phyloP scores from a whole-genome alignment of 352 stramenopile genomes.

The Phytophthora europaea region DNA sequence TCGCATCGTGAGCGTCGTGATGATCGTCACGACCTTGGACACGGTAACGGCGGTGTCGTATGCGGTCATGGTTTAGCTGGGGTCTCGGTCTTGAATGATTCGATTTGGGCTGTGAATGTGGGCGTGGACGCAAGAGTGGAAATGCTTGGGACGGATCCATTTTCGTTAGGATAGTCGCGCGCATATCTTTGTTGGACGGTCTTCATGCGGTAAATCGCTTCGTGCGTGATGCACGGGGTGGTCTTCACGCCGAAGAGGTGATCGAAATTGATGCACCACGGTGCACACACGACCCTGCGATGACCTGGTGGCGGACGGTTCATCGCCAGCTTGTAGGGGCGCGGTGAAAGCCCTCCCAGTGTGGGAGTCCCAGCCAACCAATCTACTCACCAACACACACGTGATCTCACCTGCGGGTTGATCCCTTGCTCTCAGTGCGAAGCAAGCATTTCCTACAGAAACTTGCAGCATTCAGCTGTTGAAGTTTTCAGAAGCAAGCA shows the following conservation, averaged over 20 bases:
- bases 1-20: conserved; percentile 44
- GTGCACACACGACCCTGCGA: conserved; percentile 16
- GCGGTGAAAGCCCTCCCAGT: background rate
- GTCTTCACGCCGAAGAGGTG: conserved; percentile 16
- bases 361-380: background rate
- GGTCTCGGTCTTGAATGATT: too few species aligned
- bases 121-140: conserved; percentile 9
- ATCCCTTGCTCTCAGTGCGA: too few species aligned
- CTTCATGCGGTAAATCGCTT: conserved; percentile 4
- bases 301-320: conserved; percentile 1
- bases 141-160: conserved; percentile 10
- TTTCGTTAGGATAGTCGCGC: background rate
- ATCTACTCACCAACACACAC: too few species aligned
- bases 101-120: background rate
- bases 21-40: conserved; percentile 40
- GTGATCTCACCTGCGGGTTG: too few species aligned
- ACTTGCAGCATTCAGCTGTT: too few species aligned
- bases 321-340: background rate
- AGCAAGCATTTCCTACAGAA: too few species aligned
- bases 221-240: background rate
- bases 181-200: conserved; percentile 16
- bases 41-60: conserved; percentile 10
- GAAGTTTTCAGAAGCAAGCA: too few species aligned
- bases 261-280: conserved; percentile 10
- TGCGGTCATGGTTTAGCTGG: background rate